phyloP scores from a whole-genome alignment of 1,284 basidiomycete genomes.

The Naganishia sp. region DNA sequence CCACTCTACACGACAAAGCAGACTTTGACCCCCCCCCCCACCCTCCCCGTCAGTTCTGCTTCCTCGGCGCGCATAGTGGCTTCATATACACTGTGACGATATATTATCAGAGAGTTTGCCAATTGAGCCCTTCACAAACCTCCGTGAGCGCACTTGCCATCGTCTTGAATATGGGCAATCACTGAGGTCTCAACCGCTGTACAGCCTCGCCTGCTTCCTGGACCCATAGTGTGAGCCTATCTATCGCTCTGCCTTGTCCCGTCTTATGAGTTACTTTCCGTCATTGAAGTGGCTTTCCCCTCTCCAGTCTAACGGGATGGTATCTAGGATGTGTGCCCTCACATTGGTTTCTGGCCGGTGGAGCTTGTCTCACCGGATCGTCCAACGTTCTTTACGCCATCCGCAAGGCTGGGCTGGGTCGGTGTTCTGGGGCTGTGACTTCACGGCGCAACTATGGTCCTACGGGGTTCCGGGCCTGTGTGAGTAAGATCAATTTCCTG shows the following conservation, averaged over 20 bases:
- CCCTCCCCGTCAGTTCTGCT: constrained; percentile 2
- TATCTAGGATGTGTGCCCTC: not conserved
- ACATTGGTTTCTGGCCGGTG: not conserved
- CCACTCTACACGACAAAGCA: not conserved
- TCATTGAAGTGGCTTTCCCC: not conserved
- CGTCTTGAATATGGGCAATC: not conserved
- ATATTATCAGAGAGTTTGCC: not conserved
- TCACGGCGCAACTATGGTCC: not conserved
- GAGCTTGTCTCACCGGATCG: not conserved
- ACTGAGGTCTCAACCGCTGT: not conserved
- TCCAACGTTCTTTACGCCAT: constrained; percentile 1
- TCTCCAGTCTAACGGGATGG: not conserved
- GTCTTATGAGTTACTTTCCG: not conserved
- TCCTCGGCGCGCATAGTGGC: constrained; percentile 7
- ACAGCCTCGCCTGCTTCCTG: constrained; percentile 2
- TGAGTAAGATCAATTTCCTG: not conserved
- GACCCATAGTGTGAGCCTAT: constrained; percentile 1
- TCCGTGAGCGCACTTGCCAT: not conserved
- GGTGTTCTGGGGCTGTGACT: not conserved
- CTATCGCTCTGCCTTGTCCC: not conserved
- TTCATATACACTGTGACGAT: constrained; percentile 6
- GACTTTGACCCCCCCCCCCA: not conserved
- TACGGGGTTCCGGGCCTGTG: not conserved
- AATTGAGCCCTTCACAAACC: not conserved
- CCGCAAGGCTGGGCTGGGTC: not conserved